A percentile compares a stretch with the other conserved stretches of the same genome.
phyloP scores from a whole-genome alignment of 805 yeast species.

The Saturnispora gosingensis region DNA sequence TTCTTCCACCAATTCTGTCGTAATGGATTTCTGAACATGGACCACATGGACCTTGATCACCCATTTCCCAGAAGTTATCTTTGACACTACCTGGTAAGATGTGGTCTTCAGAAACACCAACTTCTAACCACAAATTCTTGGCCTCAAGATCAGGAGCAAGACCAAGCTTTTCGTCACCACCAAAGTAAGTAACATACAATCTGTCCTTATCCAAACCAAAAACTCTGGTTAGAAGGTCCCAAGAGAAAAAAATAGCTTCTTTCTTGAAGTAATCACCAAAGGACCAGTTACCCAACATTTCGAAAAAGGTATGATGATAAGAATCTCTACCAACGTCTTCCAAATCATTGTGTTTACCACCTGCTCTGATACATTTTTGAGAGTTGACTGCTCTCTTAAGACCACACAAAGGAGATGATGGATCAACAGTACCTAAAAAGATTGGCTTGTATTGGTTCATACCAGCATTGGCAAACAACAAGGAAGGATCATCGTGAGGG shows the following conservation, averaged over 20 bases:
- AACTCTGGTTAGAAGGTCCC: constrained; percentile 84
- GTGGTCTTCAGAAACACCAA: constrained; percentile 87
- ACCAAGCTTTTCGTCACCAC: constrained; percentile 78
- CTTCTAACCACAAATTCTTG: constrained; percentile 70
- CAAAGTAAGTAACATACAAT: constrained; percentile 92
- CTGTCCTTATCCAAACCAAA: constrained; percentile 74
- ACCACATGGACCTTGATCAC: constrained; percentile 99
- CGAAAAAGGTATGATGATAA: constrained; percentile 97
- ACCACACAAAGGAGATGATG: constrained; percentile 74
- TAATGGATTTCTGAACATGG: constrained; percentile 98
- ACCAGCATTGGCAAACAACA: constrained; percentile 96
- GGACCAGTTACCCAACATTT: constrained; percentile 99
- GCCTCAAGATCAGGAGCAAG: constrained; percentile 93
- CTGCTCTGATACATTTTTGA: constrained; percentile 98
- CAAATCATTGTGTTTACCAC: constrained; percentile 96
- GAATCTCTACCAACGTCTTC: constrained; percentile 98
- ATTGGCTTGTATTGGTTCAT: constrained; percentile 99
- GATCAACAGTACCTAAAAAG: constrained; percentile 95
- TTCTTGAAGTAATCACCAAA: constrained; percentile 97
- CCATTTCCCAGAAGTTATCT: constrained; percentile 99
- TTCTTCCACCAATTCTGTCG: constrained; percentile 97
- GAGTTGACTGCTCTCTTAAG: constrained; percentile 90
- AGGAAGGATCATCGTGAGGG: constrained; percentile 97
- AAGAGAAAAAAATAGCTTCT: constrained; percentile 81
- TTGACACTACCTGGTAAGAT: constrained; percentile 83